Evolutionary conservation across 495 filamentous ascomycete species (phyloP), one percentile per base, ranked within the genome.

Genomic region (Penicillium steckii): DNA sequence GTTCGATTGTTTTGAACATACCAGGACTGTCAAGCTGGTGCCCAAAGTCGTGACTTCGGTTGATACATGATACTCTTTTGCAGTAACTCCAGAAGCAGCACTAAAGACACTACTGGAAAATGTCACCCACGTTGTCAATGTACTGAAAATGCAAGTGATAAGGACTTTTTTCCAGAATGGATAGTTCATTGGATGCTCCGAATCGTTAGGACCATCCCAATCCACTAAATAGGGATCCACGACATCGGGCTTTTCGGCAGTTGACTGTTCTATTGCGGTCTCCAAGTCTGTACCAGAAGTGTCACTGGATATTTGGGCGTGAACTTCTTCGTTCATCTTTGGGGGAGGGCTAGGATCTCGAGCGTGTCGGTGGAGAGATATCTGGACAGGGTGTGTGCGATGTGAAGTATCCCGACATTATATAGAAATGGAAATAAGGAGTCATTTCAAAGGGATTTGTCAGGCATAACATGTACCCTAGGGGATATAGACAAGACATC

Each of bases 101-200:
- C 70, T 73, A 64, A 81, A 82, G 26, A 83, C 68, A 29, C 64
- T 72, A 22, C 66, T 72, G 2, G 71, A 60, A 32, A 80, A 82
- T 1, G 77, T 78, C 5, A 80, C 70, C 46, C 67, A 67, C 40
- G 80, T 68, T 10, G 74, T 80, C 63, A 80, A 68, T 3, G 64
- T 25, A 12, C 67, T 68, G 15, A 82, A 62, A 25, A 87, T 70
- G 52, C 77, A 68, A 0, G 89, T 81, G 48, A 85, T 75, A 0
- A 80, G 29, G 10, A 60, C 80, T 83, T 87, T 64, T 90, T 89
- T 40, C 74, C 67, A 17, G 65, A 52, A 46, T 0, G 75, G 57
- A 53, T 82, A 87, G 60, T 87, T 87, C 60, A 78, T 65, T 6
- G 85, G 85, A 68, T 85, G 84, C 32, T 74, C 61, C 1, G 81